Percentiles rank a stretch among this genome's conserved stretches.
Evolutionary conservation across 2,329 filamentous ascomycete species (phyloP).

Genomic region (Xylaria sp.): DNA sequence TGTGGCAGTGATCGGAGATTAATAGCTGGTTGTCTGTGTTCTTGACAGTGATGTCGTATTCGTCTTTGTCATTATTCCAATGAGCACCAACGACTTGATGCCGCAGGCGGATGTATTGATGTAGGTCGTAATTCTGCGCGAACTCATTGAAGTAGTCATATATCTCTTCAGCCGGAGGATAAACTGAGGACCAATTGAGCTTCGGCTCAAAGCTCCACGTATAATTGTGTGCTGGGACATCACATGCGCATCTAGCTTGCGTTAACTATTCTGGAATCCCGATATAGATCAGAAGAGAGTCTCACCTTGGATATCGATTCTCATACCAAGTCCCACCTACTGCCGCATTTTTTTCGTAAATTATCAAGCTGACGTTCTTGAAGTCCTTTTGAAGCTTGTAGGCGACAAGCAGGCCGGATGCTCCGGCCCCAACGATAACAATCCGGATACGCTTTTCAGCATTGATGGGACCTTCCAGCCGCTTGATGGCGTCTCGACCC

Average conservation of each 20-base stretch:
- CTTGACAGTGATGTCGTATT: conserved; percentile 38
- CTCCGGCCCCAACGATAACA: conserved; percentile 33
- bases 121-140: conserved; percentile 30
- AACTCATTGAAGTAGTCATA: conserved; percentile 33
- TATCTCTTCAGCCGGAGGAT: conserved; percentile 51
- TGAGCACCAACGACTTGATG: conserved; percentile 28
- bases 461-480: conserved; percentile 31
- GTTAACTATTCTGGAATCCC: background rate
- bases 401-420: conserved; percentile 30
- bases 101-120: conserved; percentile 30
- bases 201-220: conserved; percentile 62
- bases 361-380: conserved; percentile 24
- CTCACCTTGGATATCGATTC: conserved; percentile 58
- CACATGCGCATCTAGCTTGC: conserved; percentile 55
- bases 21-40: conserved; percentile 21
- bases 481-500: conserved; percentile 21
- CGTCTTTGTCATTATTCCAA: conserved; percentile 42
- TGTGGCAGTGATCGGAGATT: conserved; percentile 37
- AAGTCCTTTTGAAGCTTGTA: conserved; percentile 37
- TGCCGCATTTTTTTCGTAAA: conserved; percentile 62
- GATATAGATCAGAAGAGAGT: background rate
- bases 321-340: conserved; percentile 64
- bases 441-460: conserved; percentile 27
- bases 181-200: conserved; percentile 55
- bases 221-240: conserved; percentile 64